Evolutionary conservation across 768 basidiomycete genomes (phyloP), one percentile per base, ranked within the genome.

Genomic region (Lactifluus piperatus): DNA sequence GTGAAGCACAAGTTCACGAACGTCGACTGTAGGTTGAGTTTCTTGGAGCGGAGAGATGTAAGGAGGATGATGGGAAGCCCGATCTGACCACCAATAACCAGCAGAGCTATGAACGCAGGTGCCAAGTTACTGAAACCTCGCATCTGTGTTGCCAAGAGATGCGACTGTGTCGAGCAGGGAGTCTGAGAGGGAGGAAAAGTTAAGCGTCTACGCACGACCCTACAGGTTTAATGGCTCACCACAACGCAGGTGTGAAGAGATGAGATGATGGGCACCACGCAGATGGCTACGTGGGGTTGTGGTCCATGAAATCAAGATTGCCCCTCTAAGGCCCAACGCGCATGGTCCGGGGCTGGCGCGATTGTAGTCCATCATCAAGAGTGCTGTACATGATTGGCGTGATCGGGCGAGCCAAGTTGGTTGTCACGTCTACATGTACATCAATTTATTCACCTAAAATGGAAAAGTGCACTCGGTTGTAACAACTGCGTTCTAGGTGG

Each of bases 1-100:
- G 77, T 74, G n/a, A 78, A 53, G 57, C 80, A 83, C 60, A 83
- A 78, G 60, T 84, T 84, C 59, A 83, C 68, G 63, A 83, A 73
- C 1, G 77, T 77, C 0, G 81, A 78, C 54, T 78, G 79, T 55
- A 79, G 76, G 37, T 71, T 68, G 27, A 76, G 67, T 44, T 71
- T 74, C 63, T 72, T 77, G 51, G 74, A 76, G 24, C 76, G 58
- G 18, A 78, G 64, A 50, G 76, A 76, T 11, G 77, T 81, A 13
- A 74, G 59, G 32, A 83, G 68, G 39, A 83, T 70, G 10, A 79
- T 60, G 14, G 79, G 80, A 13, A 83, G 68, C 46, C 79, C 76
- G 43, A 81, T 67, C 56, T 83, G 78, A 1, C 81, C 82, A 34
- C 80, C 83, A 39, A 72, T 61, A 26, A 81, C 71, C 54, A 80